Evolutionary conservation across 768 basidiomycete genomes (phyloP).

Genomic region (Psilocybe cubensis): DNA sequence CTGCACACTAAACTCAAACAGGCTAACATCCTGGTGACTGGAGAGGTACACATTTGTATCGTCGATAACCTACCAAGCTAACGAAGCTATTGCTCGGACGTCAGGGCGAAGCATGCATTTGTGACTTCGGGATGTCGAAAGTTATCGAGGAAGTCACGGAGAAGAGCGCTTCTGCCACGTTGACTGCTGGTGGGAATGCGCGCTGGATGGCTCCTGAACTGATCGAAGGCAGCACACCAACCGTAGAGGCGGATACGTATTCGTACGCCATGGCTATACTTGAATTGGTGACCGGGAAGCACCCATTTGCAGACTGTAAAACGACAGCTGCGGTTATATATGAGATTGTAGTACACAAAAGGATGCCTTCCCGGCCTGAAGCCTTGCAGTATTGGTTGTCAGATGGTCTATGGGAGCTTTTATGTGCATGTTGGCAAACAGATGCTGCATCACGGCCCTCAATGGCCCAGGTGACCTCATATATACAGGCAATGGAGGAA

Average conservation of each 20-base stretch:
- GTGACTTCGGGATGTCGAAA: slow-evolving; percentile 69
- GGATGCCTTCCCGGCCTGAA: slow-evolving; percentile 47
- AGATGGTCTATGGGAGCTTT: slow-evolving; percentile 49
- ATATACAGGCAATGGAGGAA: slow-evolving; percentile 14
- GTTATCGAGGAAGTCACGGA: slow-evolving; percentile 62
- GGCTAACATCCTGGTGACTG: slow-evolving; percentile 63
- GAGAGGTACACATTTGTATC: slow-evolving; percentile 36
- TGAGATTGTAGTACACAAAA: slow-evolving; percentile 39
- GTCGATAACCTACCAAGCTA: not conserved
- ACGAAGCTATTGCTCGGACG: not conserved
- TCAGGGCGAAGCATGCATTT: slow-evolving; percentile 58
- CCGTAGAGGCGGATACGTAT: slow-evolving; percentile 55
- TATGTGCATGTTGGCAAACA: slow-evolving; percentile 52
- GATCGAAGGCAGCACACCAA: slow-evolving; percentile 48
- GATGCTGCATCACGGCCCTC: slow-evolving; percentile 40
- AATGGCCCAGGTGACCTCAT: slow-evolving; percentile 39
- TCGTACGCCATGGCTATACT: slow-evolving; percentile 65
- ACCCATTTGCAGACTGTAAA: slow-evolving; percentile 53
- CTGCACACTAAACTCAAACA: slow-evolving; percentile 22
- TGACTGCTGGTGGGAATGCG: slow-evolving; percentile 51
- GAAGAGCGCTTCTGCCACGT: slow-evolving; percentile 44
- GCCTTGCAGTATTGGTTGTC: slow-evolving; percentile 40
- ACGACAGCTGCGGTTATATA: slow-evolving; percentile 55
- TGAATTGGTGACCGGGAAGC: slow-evolving; percentile 57
- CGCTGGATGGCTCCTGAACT: slow-evolving; percentile 70